Base-by-base conservation (phyloP, 1,139 yeast species). In the Blastobotrys apis region DNA sequence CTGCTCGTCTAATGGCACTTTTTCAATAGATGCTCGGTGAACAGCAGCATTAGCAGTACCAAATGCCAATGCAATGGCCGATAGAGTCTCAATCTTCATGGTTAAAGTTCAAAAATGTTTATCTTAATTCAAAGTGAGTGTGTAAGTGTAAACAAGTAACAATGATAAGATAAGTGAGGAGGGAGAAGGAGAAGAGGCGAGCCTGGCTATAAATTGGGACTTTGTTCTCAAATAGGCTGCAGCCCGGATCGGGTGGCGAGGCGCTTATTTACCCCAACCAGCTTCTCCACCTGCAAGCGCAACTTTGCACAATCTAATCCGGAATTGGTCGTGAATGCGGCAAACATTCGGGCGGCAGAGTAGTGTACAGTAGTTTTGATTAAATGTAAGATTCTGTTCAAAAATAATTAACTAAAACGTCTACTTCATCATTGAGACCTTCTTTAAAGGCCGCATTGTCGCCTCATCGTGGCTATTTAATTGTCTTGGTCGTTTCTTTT, bases 1-100 rank as follows among this genome's bases (percentile, higher is more conserved):
- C 34, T 79, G 75, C 45, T 81, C 87, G 25, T 77, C 79, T 39
- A 73, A 60, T 5, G 90, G 75, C 40, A 78, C 73, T 67, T 82
- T 84, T 57, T 75, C 72, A 58, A 85, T 74, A 56, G 77, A 75
- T 33, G 85, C 80, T 47, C 60, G 56, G 56, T 59, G 65, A 37
- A 60, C 64, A 19, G 62, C 64, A 45, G 85, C 94, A 38, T 80
- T 78, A 19, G 68, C 73, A 29, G 64, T 59, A 27, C 63, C 58
- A 37, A 80, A 64, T 41, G 78, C 70, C 33, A 78, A 62, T 43
- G 84, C 84, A 48, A 82, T 66, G 30, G 85, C 53, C 33, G 54
- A 44, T n/a, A 48, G 29, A 13, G 50, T 42, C 19, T 44, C 33
- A 39, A 54, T 45, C 53, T 55, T 54, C 60, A 56, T 57, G 15